Conservation (phyloP, 495 filamentous ascomycete species). For the Daldinia grandis region DNA sequence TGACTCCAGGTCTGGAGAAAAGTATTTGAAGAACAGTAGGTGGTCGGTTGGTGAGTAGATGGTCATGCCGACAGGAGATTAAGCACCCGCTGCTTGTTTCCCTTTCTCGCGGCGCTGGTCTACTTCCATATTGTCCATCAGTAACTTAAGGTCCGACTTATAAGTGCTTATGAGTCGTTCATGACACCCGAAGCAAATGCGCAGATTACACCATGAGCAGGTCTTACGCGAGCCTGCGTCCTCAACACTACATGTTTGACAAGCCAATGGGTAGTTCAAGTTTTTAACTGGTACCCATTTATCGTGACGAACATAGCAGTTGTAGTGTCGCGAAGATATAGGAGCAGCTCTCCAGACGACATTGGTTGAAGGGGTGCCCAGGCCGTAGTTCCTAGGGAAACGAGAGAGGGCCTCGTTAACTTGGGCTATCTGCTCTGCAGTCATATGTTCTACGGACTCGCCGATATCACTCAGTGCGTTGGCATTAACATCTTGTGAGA, state of each 20-base stretch:
- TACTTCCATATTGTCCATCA: conserved; percentile 35
- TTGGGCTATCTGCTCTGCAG: conserved; percentile 19
- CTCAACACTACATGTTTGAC: conserved; percentile 40
- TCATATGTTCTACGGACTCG: conserved; percentile 30
- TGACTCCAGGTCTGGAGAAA: background rate
- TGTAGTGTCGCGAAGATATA: conserved; percentile 33
- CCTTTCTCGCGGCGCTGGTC: conserved; percentile 28
- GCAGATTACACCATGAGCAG: conserved; percentile 42
- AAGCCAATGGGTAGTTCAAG: conserved; percentile 38
- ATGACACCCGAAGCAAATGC: conserved; percentile 40
- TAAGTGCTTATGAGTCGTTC: conserved; percentile 33
- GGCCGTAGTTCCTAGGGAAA: conserved; percentile 31
- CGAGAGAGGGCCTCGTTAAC: conserved; percentile 32
- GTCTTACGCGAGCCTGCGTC: conserved; percentile 35
- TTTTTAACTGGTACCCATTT: conserved; percentile 39
- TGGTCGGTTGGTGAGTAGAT: background rate
- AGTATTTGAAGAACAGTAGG: background rate
- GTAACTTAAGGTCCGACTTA: conserved; percentile 26
- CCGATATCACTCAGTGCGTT: conserved; percentile 30
- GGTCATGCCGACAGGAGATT: background rate
- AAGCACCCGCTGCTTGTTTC: conserved; percentile 21
- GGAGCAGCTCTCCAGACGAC: conserved; percentile 33
- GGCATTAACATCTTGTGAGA: conserved; percentile 23
- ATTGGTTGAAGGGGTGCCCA: conserved; percentile 10
- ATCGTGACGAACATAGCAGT: conserved; percentile 32